Percentiles rank a stretch among this genome's conserved stretches.
phyloP scores from a whole-genome alignment of 108 stramenopile species.

The Mediolabrus comicus region DNA sequence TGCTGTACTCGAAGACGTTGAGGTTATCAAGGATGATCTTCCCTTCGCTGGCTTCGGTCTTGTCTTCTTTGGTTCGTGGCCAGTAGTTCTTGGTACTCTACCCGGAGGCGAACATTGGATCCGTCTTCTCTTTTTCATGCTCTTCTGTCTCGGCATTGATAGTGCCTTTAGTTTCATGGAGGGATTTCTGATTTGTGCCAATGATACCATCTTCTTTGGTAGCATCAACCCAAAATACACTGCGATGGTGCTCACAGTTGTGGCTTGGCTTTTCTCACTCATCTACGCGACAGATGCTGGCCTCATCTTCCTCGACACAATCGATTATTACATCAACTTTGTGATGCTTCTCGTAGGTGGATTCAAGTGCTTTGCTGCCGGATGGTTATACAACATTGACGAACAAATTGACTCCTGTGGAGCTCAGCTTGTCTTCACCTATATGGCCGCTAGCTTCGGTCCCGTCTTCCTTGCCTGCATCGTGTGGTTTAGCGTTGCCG shows the following conservation, averaged over 20 bases:
- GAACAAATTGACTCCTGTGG: slow-evolving; percentile 39
- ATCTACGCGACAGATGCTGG: slow-evolving; percentile 67
- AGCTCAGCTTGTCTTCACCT: slow-evolving; percentile 33
- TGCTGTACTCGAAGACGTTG: slow-evolving; percentile 21
- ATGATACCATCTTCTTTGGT: slow-evolving; percentile 21
- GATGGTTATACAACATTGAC: slow-evolving; percentile 60
- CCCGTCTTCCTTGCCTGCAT: slow-evolving; percentile 45
- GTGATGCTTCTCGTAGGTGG: slow-evolving; percentile 64
- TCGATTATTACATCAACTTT: slow-evolving; percentile 73
- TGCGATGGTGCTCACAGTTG: slow-evolving; percentile 14
- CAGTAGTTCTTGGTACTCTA: slow-evolving; percentile 55
- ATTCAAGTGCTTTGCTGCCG: slow-evolving; percentile 55
- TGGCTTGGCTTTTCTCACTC: slow-evolving; percentile 34
- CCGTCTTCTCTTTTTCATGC: slow-evolving; percentile 52
- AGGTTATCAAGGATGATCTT: slow-evolving; percentile 17
- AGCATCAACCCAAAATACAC: slow-evolving; percentile 20
- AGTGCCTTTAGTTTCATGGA: slow-evolving; percentile 64
- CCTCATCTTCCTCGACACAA: slow-evolving; percentile 48
- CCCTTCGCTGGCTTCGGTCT: slow-evolving; percentile 42
- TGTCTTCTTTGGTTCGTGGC: slow-evolving; percentile 61
- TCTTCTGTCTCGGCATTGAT: slow-evolving; percentile 67
- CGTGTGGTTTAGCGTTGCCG: slow-evolving; percentile 51
- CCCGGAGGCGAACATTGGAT: slow-evolving; percentile 59
- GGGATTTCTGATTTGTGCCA: slow-evolving; percentile 29
- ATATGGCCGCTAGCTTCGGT: slow-evolving; percentile 52